Evolutionary conservation across 352 stramenopile species (phyloP), one percentile per base, ranked within the genome.

Genomic region (Phytopythium mirpurense): DNA sequence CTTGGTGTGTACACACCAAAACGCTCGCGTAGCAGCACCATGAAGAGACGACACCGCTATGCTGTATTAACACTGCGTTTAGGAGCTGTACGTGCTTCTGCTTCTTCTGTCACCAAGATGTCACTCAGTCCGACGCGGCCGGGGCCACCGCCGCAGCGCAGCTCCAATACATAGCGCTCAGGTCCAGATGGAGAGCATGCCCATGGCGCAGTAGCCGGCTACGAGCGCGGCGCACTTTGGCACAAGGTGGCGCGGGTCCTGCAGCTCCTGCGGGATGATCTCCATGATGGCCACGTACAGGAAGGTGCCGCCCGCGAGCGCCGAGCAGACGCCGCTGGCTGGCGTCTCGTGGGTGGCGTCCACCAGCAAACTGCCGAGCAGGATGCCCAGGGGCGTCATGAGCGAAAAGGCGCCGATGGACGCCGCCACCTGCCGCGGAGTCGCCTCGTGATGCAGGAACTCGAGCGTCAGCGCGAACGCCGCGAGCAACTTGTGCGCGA

Each of bases 401-500:
- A 78, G 31, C 2, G 80, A 89, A 60, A 90, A 93, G 23, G 86
- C 45, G 0, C 51, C 66, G 18, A 93, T 55, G 1, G 74, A 78
- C 14, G 53, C 46, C 21, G 84, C 19, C 21, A 91, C 59, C 18
- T 70, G 57, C 29, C 64, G 65, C 9, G 62, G 42, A 0, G 85
- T 67, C 9, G 72, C 59, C 35, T 69, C 62, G 65, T 89, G 83
- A 44, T 90, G 75, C 40, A 85, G 12, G 47, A 93, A 66, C 59
- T 93, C 80, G 24, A 90, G 70, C 34, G 72, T 51, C 38, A 93
- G 62, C 18, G 83, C 83, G 38, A 93, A 90, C 18, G 80, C 76
- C 1, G 83, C 78, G 21, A 93, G 63, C 32, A 80, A 85, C 53
- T 93, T 93, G 77, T 93, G 83, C 19, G 83, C 83, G n/a, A 91